Evolutionary conservation across 2,329 filamentous ascomycete genomes (phyloP).

Genomic region (Stenocarpella maydis): DNA sequence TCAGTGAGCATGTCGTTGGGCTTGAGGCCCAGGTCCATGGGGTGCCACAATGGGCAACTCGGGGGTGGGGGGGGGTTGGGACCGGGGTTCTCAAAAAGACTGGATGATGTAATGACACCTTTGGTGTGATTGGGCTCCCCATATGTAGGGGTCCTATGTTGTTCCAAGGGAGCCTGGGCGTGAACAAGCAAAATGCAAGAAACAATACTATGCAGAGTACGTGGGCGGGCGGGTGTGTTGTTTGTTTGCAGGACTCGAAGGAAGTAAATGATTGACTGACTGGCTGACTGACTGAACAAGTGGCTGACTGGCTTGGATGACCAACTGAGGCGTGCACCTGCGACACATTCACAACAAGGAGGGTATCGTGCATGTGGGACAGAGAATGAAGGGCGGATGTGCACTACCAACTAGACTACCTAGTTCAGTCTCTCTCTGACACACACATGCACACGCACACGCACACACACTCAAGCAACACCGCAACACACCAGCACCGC

Average conservation of each 20-base stretch:
- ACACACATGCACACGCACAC: too few species aligned
- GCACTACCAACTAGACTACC: too few species aligned
- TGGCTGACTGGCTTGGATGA: background rate
- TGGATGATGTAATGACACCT: constrained; percentile 22
- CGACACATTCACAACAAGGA: background rate
- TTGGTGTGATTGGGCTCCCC: background rate
- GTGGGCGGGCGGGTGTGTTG: background rate
- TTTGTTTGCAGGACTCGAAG: constrained; percentile 19
- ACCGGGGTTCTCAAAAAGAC: constrained; percentile 20
- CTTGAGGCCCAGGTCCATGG: background rate
- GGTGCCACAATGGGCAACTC: constrained; percentile 20
- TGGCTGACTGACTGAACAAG: background rate
- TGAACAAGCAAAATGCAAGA: background rate
- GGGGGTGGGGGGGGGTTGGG: background rate
- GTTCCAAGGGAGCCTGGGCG: constrained; percentile 11
- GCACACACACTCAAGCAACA: background rate
- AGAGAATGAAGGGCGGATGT: too few species aligned
- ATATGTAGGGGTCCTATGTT: constrained; percentile 7
- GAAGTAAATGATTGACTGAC: background rate
- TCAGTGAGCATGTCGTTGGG: background rate
- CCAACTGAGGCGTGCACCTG: background rate
- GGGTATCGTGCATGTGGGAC: background rate
- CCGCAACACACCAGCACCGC: background rate
- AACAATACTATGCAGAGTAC: background rate
- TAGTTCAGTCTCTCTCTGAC: too few species aligned